Conservation (phyloP, 441 rosid genomes). For the Biscutella laevigata region DNA sequence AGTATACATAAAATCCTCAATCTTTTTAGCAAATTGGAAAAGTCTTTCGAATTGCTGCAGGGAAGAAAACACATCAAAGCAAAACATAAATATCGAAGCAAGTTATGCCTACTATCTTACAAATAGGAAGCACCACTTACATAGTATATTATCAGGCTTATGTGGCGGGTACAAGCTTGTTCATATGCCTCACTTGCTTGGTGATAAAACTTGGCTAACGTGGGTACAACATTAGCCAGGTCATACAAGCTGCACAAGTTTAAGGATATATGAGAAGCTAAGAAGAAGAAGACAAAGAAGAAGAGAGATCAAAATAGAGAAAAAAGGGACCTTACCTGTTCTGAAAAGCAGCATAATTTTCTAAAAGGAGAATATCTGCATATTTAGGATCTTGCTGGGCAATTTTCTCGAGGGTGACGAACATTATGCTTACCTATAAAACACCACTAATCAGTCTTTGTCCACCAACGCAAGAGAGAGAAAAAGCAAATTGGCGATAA, state of each 20-base stretch:
- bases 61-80: slow-evolving; percentile 10
- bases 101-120: not conserved
- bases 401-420: slow-evolving; percentile 87
- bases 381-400: slow-evolving; percentile 88
- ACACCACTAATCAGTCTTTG: slow-evolving; percentile 21
- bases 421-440: slow-evolving; percentile 90
- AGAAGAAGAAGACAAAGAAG: not conserved
- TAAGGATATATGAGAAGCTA: slow-evolving; percentile 1
- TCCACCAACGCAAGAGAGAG: not conserved
- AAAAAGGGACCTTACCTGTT: slow-evolving; percentile 47
- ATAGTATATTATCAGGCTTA: slow-evolving; percentile 84
- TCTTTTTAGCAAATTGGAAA: slow-evolving; percentile 83
- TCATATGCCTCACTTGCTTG: slow-evolving; percentile 99
- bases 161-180: slow-evolving; percentile 92
- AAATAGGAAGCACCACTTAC: slow-evolving; percentile 41
- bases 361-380: slow-evolving; percentile 83
- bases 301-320: not conserved
- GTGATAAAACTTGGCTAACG: slow-evolving; percentile 96
- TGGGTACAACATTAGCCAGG: slow-evolving; percentile 93
- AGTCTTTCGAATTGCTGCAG: slow-evolving; percentile 92
- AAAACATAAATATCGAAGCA: not conserved
- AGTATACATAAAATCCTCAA: slow-evolving; percentile 94
- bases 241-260: slow-evolving; percentile 63
- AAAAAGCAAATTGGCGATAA: not conserved
- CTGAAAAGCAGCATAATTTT: slow-evolving; percentile 98